Base-by-base conservation (phyloP, 1,284 basidiomycete genomes). In the Exsudoporus floridanus region DNA sequence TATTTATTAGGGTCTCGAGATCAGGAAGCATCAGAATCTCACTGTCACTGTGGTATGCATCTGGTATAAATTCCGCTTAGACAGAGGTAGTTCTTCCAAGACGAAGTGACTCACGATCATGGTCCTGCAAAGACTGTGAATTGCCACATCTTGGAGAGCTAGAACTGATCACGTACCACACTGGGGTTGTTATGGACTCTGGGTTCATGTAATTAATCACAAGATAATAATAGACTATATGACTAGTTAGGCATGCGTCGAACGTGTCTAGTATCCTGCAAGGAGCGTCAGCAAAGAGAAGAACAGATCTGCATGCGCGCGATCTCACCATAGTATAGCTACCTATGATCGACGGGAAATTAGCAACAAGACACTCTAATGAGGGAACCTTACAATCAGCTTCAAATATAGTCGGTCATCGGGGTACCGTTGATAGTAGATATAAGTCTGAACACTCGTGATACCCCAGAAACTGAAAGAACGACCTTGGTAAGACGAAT, bases 221-320 rank as follows among this genome's bases (percentile, higher is more conserved):
- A 43, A 81, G 72, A 55, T 83, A 83, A 57, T 70, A 72, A 55
- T 82, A 83, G 52, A 81, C 66, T 57, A 80, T 72, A 59, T 83
- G 78, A 43, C 71, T 69, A 44, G 75, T 76, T 44, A 82, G 60
- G 19, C 67, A 68, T 0, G 75, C 74, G 53, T 81, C 77, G 54
- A 82, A 77, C 0, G 80, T 81, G 60, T 82, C 80, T 27, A 82
- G 56, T 6, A 67, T 53, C 74, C 80, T 60, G 23, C 8, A 5
- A 19, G 16, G 18, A 18, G 2, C 1, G 10, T 56, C n/a, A 46
- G n/a, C 2, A 34, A 27, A 21, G 6, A 19, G 18, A 37, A 14
- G 16, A 40, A 28, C 1, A 16, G 1, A 1, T 19, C 2, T 1
- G 7, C 3, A 10, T 12, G 13, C 7, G 5, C 10, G 21, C 27